Percentiles rank a stretch among this genome's conserved stretches.
phyloP scores from a whole-genome alignment of 2,329 filamentous ascomycete genomes.

The Metarhizium album region DNA sequence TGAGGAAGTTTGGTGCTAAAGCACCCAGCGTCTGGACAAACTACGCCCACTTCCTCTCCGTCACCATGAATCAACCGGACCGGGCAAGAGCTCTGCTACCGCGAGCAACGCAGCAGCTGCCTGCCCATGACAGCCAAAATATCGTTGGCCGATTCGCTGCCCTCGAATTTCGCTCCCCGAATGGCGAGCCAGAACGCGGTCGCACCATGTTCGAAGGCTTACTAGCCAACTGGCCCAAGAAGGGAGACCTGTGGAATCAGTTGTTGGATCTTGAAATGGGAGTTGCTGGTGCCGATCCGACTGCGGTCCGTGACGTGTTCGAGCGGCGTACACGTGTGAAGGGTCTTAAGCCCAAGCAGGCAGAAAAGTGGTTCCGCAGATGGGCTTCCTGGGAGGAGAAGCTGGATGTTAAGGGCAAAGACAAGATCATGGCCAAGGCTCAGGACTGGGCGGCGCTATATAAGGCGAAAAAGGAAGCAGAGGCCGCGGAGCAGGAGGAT shows the following conservation, averaged over 20 bases:
- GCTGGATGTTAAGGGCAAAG: slow-evolving; percentile 54
- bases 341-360: slow-evolving; percentile 69
- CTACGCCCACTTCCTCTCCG: slow-evolving; percentile 88
- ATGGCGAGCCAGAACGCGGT: slow-evolving; percentile 80
- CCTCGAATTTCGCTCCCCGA: slow-evolving; percentile 76
- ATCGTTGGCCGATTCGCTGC: slow-evolving; percentile 82
- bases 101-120: slow-evolving; percentile 76
- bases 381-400: slow-evolving; percentile 85
- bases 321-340: slow-evolving; percentile 63
- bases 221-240: slow-evolving; percentile 75
- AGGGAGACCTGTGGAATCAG: slow-evolving; percentile 87
- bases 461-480: slow-evolving; percentile 33
- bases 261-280: slow-evolving; percentile 75
- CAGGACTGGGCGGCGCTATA: slow-evolving; percentile 54
- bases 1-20: slow-evolving; percentile 80
- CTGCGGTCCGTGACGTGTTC: slow-evolving; percentile 63
- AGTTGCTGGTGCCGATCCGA: slow-evolving; percentile 41
- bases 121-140: slow-evolving; percentile 49
- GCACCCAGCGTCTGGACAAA: slow-evolving; percentile 81
- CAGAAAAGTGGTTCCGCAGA: slow-evolving; percentile 79
- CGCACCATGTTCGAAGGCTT: slow-evolving; percentile 91
- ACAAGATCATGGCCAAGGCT: slow-evolving; percentile 60
- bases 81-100: slow-evolving; percentile 67
- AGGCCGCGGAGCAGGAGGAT: slow-evolving; percentile 21
- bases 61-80: slow-evolving; percentile 57